Evolutionary conservation across 2,329 filamentous ascomycete species (phyloP).

Genomic region (Penicillium psychrosexuale): DNA sequence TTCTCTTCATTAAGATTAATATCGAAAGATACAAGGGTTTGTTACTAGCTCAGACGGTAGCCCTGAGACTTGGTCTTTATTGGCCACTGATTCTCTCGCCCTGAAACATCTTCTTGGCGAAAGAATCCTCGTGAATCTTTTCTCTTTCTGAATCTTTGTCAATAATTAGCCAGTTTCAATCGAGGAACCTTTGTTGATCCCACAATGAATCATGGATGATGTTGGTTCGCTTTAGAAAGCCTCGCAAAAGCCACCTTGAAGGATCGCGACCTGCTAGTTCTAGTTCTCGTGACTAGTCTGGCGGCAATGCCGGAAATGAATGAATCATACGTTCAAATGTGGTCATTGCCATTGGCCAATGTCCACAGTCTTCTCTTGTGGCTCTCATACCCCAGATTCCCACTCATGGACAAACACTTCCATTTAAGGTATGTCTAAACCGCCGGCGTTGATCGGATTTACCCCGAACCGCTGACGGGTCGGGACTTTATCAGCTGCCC

Average conservation of each 20-base stretch:
- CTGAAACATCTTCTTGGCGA: not conserved
- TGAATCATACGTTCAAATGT: not conserved
- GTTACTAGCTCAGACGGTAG: not conserved
- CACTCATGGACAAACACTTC: not conserved
- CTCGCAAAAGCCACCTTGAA: not conserved
- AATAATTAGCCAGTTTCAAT: not conserved
- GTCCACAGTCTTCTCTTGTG: no score
- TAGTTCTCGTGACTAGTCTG: not conserved
- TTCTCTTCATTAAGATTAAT: not conserved
- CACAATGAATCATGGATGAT: no score
- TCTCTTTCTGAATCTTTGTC: no score
- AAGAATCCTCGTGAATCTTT: no score
- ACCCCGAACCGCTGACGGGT: conserved; percentile 11
- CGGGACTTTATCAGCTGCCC: conserved; percentile 3
- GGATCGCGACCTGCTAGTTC: not conserved
- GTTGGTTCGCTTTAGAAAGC: no score
- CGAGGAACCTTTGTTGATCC: not conserved
- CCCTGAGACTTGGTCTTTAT: not conserved
- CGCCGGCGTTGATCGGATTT: conserved; percentile 7
- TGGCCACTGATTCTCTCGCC: not conserved
- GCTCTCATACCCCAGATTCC: not conserved
- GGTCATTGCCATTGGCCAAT: not conserved
- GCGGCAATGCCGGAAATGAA: not conserved
- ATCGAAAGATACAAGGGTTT: not conserved
- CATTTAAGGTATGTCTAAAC: conserved; percentile 9